phyloP scores from a whole-genome alignment of 768 basidiomycete genomes.

The Amanita rubescens region DNA sequence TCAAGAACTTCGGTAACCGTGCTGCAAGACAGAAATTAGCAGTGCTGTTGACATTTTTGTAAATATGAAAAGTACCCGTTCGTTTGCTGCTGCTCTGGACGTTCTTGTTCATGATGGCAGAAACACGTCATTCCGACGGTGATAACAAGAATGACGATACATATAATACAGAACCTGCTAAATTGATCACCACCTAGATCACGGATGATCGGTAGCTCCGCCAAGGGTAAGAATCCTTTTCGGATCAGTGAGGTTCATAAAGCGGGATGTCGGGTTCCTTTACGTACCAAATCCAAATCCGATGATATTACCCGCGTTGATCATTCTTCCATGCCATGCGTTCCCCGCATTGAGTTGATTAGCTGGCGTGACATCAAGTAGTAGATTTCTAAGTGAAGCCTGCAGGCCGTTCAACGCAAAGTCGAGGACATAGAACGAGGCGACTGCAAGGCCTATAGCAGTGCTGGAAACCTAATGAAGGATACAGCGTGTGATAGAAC shows the following conservation, averaged over 20 bases:
- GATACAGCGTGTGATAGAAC: not conserved
- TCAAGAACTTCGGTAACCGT: constrained; percentile 64
- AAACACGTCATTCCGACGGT: constrained; percentile 89
- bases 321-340: constrained; percentile 97
- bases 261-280: not conserved
- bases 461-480: constrained; percentile 48
- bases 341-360: constrained; percentile 90
- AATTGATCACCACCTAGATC: constrained; percentile 90
- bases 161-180: constrained; percentile 89
- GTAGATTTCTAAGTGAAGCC: constrained; percentile 87
- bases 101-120: constrained; percentile 75
- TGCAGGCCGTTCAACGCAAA: constrained; percentile 97
- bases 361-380: constrained; percentile 85
- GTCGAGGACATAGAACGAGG: constrained; percentile 90
- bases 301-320: constrained; percentile 92
- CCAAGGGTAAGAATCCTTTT: constrained; percentile 86
- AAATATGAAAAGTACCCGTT: constrained; percentile 28
- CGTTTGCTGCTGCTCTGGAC: constrained; percentile 32
- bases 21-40: constrained; percentile 26
- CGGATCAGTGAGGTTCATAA: constrained; percentile 6
- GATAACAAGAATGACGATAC: constrained; percentile 65
- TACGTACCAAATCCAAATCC: constrained; percentile 83
- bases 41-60: not conserved
- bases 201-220: constrained; percentile 64
- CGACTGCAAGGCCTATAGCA: constrained; percentile 80